Conservation (phyloP, 2,329 filamentous ascomycete genomes). For the Talaromyces marneffei region DNA sequence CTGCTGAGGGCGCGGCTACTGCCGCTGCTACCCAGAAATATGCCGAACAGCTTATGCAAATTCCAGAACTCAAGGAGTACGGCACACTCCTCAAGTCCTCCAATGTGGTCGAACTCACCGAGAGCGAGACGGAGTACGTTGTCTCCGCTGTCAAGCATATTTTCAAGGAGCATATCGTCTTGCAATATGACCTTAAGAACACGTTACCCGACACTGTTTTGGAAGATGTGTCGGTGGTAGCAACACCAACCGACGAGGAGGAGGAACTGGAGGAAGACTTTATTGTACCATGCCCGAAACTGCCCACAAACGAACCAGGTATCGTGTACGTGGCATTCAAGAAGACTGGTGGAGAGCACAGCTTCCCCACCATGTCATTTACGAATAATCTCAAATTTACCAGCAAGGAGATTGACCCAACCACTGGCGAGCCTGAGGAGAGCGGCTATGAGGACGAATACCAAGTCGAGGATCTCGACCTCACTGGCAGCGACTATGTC, state of each 20-base stretch:
- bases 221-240: slow-evolving; percentile 79
- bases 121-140: slow-evolving; percentile 96
- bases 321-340: slow-evolving; percentile 94
- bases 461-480: slow-evolving; percentile 87
- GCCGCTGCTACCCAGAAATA: slow-evolving; percentile 82
- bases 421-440: slow-evolving; percentile 87
- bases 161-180: slow-evolving; percentile 92
- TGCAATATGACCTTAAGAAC: slow-evolving; percentile 98
- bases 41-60: slow-evolving; percentile 75
- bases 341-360: slow-evolving; percentile 67
- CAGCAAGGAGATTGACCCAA: slow-evolving; percentile 94
- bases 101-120: slow-evolving; percentile 77
- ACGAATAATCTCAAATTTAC: slow-evolving; percentile 95
- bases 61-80: slow-evolving; percentile 87
- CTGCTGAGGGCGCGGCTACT: slow-evolving; percentile 68
- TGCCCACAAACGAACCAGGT: slow-evolving; percentile 78
- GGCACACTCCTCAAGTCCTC: slow-evolving; percentile 91
- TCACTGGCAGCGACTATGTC: slow-evolving; percentile 88
- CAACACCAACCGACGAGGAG: slow-evolving; percentile 73
- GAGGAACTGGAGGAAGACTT: slow-evolving; percentile 77
- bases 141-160: slow-evolving; percentile 92
- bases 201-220: slow-evolving; percentile 85
- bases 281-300: slow-evolving; percentile 79
- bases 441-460: slow-evolving; percentile 96
- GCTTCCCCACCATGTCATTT: slow-evolving; percentile 76